A percentile compares a stretch with the other conserved stretches of the same genome.
phyloP scores from a whole-genome alignment of 805 yeast species.

The Cyberlindnera xylosilytica region DNA sequence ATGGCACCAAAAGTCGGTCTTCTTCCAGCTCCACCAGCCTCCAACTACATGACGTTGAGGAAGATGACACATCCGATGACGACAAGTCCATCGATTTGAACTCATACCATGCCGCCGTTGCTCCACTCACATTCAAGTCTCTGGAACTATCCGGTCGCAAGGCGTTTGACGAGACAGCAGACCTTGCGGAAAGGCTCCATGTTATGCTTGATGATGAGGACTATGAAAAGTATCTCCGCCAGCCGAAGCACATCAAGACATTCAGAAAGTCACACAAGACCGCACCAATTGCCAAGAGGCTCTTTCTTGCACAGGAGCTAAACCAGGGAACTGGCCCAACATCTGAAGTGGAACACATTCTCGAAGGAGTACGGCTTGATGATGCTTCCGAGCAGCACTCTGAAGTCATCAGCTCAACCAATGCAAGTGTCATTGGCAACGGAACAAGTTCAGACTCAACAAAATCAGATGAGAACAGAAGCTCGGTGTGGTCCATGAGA shows the following conservation, averaged over 20 bases:
- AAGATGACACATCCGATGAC: conserved; percentile 19
- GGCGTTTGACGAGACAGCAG: conserved; percentile 5
- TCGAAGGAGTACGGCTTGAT: conserved; percentile 4
- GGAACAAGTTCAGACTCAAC: neutral
- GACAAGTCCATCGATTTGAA: conserved; percentile 16
- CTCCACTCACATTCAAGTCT: conserved; percentile 18
- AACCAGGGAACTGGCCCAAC: conserved; percentile 16
- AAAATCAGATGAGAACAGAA: conserved; percentile 25
- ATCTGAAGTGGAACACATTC: neutral
- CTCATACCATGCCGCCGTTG: conserved; percentile 16
- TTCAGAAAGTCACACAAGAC: conserved; percentile 44
- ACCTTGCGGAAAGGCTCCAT: conserved; percentile 7
- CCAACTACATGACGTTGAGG: conserved; percentile 1
- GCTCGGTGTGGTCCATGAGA: conserved; percentile 66
- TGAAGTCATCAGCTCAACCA: neutral
- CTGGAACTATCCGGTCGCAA: neutral
- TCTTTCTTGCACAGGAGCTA: conserved; percentile 67
- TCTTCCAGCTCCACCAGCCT: no score
- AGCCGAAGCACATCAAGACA: conserved; percentile 55
- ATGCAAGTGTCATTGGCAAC: neutral
- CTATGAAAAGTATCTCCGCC: conserved; percentile 38
- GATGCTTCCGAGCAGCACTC: neutral
- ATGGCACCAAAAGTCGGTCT: neutral
- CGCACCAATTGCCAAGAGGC: conserved; percentile 44
- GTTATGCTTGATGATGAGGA: conserved; percentile 30